phyloP scores from a whole-genome alignment of 768 basidiomycete species.

The Hypholoma fasciculare region DNA sequence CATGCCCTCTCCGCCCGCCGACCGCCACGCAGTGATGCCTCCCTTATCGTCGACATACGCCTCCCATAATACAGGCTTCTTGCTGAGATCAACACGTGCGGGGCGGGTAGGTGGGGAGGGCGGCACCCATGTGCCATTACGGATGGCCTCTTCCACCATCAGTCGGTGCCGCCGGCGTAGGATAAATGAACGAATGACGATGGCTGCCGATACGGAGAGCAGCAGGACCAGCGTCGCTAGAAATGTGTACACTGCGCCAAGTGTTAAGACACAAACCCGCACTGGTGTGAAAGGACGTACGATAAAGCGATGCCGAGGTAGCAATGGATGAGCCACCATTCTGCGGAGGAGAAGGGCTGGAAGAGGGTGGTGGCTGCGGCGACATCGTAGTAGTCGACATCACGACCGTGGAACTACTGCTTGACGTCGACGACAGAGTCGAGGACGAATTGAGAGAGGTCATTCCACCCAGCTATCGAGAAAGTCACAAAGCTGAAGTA shows the following conservation, averaged over 20 bases:
- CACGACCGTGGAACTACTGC: background rate
- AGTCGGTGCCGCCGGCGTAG: constrained; percentile 62
- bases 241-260: constrained; percentile 43
- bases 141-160: constrained; percentile 62
- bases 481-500: background rate
- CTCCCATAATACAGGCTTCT: constrained; percentile 52
- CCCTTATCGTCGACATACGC: constrained; percentile 34
- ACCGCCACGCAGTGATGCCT: background rate
- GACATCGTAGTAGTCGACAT: background rate
- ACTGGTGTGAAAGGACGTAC: constrained; percentile 21
- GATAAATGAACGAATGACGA: constrained; percentile 63
- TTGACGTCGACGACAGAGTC: background rate
- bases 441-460: background rate
- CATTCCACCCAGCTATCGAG: background rate
- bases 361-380: background rate
- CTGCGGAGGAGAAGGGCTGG: background rate
- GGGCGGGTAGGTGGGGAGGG: constrained; percentile 26
- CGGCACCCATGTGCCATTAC: constrained; percentile 61
- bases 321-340: constrained; percentile 13
- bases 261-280: background rate
- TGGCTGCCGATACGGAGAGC: constrained; percentile 64
- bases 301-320: constrained; percentile 32
- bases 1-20: constrained; percentile 10
- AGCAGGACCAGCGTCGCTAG: constrained; percentile 70
- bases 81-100: constrained; percentile 37